Conservation (phyloP, 2,329 filamentous ascomycete genomes). For the Aspergillus luchuensis region DNA sequence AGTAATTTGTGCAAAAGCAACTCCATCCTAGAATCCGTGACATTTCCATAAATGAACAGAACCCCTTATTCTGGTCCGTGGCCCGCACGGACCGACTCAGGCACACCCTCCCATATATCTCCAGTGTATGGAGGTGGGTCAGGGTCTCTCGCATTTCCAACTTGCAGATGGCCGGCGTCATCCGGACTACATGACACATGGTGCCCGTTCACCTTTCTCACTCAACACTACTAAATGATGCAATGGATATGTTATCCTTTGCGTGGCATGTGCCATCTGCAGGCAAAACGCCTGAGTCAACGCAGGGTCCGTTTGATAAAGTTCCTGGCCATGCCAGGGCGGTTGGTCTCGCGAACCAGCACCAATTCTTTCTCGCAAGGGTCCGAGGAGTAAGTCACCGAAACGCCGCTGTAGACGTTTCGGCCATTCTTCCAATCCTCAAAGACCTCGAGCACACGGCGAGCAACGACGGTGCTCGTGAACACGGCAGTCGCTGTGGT, state of each 20-base stretch:
- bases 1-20: not conserved
- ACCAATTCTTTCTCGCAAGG: conserved; percentile 44
- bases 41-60: conserved; percentile 6
- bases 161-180: not conserved
- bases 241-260: not conserved
- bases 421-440: conserved; percentile 29
- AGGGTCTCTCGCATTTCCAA: not conserved
- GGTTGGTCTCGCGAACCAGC: conserved; percentile 27
- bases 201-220: not conserved
- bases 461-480: conserved; percentile 39
- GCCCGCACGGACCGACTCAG: not conserved
- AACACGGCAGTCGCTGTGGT: conserved; percentile 42
- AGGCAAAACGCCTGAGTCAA: conserved; percentile 4
- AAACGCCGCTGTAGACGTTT: conserved; percentile 35
- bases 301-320: conserved; percentile 20
- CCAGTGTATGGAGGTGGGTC: not conserved
- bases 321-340: conserved; percentile 20
- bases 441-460: conserved; percentile 38
- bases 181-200: too few relatives aligned
- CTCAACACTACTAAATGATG: not conserved
- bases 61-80: not conserved
- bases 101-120: not conserved
- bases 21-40: conserved; percentile 1
- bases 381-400: conserved; percentile 42
- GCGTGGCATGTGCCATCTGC: not conserved